Percentiles rank a stretch among this genome's conserved stretches.
phyloP scores from a whole-genome alignment of 2,329 filamentous ascomycete species.

The Alternaria angustiovoidea region DNA sequence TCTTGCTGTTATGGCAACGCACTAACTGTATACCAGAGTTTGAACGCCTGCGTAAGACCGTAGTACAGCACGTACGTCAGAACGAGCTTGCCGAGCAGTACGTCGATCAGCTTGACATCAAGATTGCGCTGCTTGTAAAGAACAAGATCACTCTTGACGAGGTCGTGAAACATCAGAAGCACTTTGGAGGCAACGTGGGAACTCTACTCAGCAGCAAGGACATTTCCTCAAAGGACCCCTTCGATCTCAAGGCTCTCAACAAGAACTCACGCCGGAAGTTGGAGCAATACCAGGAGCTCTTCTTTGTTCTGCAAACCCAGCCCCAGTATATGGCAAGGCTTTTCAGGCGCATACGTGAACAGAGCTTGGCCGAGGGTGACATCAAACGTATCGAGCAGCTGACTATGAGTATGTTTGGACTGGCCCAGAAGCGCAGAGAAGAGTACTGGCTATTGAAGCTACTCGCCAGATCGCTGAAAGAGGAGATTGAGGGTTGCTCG shows the following conservation, averaged over 20 bases:
- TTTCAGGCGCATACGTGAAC: conserved; percentile 83
- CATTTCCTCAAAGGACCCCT: conserved; percentile 87
- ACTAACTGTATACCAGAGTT: conserved; percentile 68
- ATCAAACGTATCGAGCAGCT: conserved; percentile 90
- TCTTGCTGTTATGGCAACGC: not conserved
- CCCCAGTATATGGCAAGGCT: conserved; percentile 91
- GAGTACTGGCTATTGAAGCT: conserved; percentile 96
- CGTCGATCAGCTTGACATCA: conserved; percentile 97
- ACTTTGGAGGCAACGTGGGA: conserved; percentile 89
- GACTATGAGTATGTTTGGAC: conserved; percentile 96
- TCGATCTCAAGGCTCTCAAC: conserved; percentile 96
- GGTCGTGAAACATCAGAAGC: conserved; percentile 94
- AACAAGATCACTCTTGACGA: conserved; percentile 99
- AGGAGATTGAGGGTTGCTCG: conserved; percentile 79
- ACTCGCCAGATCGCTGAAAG: conserved; percentile 79
- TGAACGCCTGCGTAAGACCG: conserved; percentile 90
- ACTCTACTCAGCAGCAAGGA: conserved; percentile 87
- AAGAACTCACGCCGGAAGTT: conserved; percentile 95
- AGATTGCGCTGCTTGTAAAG: conserved; percentile 96
- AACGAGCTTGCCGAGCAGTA: conserved; percentile 98
- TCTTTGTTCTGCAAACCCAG: conserved; percentile 96
- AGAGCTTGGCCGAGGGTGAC: conserved; percentile 88
- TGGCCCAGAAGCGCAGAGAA: conserved; percentile 94
- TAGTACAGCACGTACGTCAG: conserved; percentile 95
- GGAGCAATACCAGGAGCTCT: conserved; percentile 95